phyloP scores from a whole-genome alignment of 1,284 basidiomycete genomes.

The Tilletia indica region DNA sequence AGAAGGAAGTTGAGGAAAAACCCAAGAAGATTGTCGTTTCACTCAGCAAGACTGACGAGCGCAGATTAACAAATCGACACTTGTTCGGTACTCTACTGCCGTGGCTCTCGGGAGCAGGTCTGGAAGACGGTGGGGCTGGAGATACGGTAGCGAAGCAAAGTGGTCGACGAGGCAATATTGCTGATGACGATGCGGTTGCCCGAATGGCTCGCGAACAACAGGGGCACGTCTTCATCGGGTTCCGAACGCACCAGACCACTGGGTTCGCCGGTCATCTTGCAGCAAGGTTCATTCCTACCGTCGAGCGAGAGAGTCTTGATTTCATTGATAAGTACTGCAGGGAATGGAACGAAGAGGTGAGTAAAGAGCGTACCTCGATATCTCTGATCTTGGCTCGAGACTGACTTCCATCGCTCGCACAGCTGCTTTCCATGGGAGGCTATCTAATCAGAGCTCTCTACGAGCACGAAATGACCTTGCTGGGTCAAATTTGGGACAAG shows the following conservation, averaged over 20 bases:
- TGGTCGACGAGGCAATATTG: constrained; percentile 25
- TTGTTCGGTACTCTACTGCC: constrained; percentile 8
- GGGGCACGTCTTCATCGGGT: constrained; percentile 57
- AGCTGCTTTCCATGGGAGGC: constrained; percentile 60
- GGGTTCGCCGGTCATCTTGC: constrained; percentile 88
- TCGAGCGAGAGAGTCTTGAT: constrained; percentile 92
- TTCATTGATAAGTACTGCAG: constrained; percentile 56
- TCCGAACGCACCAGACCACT: constrained; percentile 79
- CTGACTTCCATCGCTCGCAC: constrained; percentile 9
- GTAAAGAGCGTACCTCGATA: not conserved
- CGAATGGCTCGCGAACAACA: constrained; percentile 45
- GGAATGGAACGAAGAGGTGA: constrained; percentile 36
- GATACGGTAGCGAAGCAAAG: constrained; percentile 56
- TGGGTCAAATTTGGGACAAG: constrained; percentile 57
- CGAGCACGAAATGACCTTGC: constrained; percentile 71
- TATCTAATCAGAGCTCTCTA: constrained; percentile 79
- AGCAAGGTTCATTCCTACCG: constrained; percentile 90
- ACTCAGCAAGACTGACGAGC: not conserved
- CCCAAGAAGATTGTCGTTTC: not conserved
- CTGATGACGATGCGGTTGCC: constrained; percentile 32
- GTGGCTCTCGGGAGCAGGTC: constrained; percentile 3
- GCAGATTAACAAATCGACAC: constrained; percentile 57
- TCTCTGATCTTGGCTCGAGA: not conserved
- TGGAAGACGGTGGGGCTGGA: constrained; percentile 58
- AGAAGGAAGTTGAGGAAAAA: not conserved